phyloP scores from a whole-genome alignment of 371 early-diverging fungal species.

The Lichtheimia ornata region DNA sequence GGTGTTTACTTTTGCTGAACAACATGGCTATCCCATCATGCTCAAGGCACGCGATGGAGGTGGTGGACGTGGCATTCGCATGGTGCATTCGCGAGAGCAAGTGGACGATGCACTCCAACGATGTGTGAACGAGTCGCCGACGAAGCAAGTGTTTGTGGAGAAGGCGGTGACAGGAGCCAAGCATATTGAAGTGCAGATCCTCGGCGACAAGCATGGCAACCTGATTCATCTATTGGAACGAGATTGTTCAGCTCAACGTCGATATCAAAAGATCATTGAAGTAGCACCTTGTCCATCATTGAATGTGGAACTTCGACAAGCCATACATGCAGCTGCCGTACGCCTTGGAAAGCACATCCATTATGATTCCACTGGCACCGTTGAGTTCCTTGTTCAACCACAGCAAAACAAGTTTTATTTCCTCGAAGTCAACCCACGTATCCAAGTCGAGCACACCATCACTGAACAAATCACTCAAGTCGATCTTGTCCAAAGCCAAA shows the following conservation, averaged over 20 bases:
- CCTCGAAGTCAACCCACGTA: constrained; percentile 92
- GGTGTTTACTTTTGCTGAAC: constrained; percentile 26
- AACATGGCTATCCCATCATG: constrained; percentile 79
- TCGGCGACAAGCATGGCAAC: constrained; percentile 76
- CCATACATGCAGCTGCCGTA: constrained; percentile 32
- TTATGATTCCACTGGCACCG: constrained; percentile 65
- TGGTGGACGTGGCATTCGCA: constrained; percentile 90
- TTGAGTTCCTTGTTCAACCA: constrained; percentile 76
- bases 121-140: constrained; percentile 40
- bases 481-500: constrained; percentile 65
- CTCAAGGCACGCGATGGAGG: constrained; percentile 88
- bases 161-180: constrained; percentile 87
- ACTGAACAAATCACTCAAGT: constrained; percentile 92
- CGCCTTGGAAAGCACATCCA: constrained; percentile 25
- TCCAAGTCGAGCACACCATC: constrained; percentile 93
- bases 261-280: constrained; percentile 87
- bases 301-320: constrained; percentile 15
- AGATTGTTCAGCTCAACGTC: constrained; percentile 86
- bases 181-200: constrained; percentile 86
- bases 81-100: constrained; percentile 42
- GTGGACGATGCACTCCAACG: constrained; percentile 28
- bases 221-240: constrained; percentile 81
- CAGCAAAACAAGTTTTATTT: constrained; percentile 74
- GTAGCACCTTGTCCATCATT: constrained; percentile 46
- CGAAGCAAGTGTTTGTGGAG: constrained; percentile 64